phyloP scores from a whole-genome alignment of 1,139 yeast species.

The Kluyveromyces sp. region DNA sequence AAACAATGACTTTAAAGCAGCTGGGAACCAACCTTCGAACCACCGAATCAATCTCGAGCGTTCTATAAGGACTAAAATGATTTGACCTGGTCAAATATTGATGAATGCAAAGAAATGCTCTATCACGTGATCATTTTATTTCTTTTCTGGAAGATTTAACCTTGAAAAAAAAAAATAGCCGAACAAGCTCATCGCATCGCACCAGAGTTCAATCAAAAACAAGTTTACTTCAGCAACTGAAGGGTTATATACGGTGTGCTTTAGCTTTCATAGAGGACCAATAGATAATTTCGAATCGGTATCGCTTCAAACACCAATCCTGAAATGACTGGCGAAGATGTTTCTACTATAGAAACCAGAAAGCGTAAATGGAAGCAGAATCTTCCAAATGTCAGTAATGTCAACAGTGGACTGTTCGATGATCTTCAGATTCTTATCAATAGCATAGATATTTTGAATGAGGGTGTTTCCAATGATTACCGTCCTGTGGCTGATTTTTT shows the following conservation, averaged over 20 bases:
- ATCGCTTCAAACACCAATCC: not conserved
- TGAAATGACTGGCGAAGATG: not conserved
- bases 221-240: not conserved
- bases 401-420: constrained; percentile 26
- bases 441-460: constrained; percentile 13
- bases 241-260: no score
- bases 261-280: no score
- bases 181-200: constrained; percentile 4
- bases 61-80: no score
- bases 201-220: not conserved
- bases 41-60: no score
- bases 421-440: constrained; percentile 18
- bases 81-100: no score
- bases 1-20: no score
- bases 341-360: not conserved
- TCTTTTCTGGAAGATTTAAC: constrained; percentile 1
- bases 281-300: no score
- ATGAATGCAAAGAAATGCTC: no score
- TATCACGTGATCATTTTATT: not conserved
- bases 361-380: constrained; percentile 7
- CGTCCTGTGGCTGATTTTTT: constrained; percentile 28
- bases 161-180: not conserved
- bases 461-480: constrained; percentile 20
- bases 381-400: constrained; percentile 12
- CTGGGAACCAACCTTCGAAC: no score